phyloP scores from a whole-genome alignment of 805 yeast species.

The Candida pini region DNA sequence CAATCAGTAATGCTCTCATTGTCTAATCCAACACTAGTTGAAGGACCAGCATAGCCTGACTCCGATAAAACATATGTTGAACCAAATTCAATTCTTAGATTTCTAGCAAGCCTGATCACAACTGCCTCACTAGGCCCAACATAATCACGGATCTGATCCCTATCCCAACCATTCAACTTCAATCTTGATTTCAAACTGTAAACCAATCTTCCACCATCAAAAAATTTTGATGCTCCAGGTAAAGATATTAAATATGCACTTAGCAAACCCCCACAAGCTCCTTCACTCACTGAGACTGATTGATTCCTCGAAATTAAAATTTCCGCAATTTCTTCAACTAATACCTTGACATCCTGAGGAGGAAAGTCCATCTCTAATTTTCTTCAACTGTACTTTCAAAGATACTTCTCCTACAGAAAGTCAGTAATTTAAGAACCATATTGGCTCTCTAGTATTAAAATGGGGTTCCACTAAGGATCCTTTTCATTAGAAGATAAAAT shows the following conservation, averaged over 20 bases:
- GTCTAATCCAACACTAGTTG: slow-evolving; percentile 31
- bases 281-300: slow-evolving; percentile 77
- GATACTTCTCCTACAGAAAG: too few species aligned
- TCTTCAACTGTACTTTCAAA: too few species aligned
- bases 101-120: slow-evolving; percentile 71
- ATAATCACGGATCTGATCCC: slow-evolving; percentile 60
- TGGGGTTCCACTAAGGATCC: too few species aligned
- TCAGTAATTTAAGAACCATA: too few species aligned
- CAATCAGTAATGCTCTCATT: slow-evolving; percentile 21
- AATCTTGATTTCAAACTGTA: slow-evolving; percentile 73
- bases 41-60: slow-evolving; percentile 86
- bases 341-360: slow-evolving; percentile 43
- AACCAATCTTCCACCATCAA: slow-evolving; percentile 78
- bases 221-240: slow-evolving; percentile 81
- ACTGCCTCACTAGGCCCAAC: slow-evolving; percentile 81
- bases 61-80: slow-evolving; percentile 79
- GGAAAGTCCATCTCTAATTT: slow-evolving; percentile 45
- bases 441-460: too few species aligned
- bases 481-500: too few species aligned
- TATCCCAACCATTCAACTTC: slow-evolving; percentile 73
- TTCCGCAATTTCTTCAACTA: slow-evolving; percentile 54
- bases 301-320: slow-evolving; percentile 47
- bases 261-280: slow-evolving; percentile 85
- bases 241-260: slow-evolving; percentile 76
- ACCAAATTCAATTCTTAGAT: slow-evolving; percentile 73